Evolutionary conservation across 192 early-diverging fungal genomes (phyloP).

Genomic region (Spizellomyces punctatus): DNA sequence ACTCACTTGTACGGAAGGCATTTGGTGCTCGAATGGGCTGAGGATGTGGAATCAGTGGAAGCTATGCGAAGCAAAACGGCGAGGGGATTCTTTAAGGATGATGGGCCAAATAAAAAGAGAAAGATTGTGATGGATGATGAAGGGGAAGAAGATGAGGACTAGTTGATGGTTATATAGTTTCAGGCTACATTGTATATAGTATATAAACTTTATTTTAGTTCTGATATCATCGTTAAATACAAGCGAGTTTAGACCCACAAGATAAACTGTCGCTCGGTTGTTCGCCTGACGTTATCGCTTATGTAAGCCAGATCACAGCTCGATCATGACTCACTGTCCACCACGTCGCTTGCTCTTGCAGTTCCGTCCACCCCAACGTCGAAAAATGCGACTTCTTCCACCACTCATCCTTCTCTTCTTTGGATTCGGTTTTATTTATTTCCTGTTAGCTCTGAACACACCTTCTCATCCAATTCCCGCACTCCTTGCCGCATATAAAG

Average conservation of each 20-base stretch:
- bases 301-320: too few relatives aligned
- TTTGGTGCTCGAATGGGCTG: slow-evolving; percentile 94
- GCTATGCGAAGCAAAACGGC: slow-evolving; percentile 84
- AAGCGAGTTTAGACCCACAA: too few relatives aligned
- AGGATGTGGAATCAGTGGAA: slow-evolving; percentile 79
- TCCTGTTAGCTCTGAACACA: slow-evolving; percentile 3
- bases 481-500: background rate
- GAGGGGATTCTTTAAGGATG: slow-evolving; percentile 71
- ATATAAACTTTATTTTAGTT: too few relatives aligned
- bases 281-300: too few relatives aligned
- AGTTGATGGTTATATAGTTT: too few relatives aligned
- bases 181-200: too few relatives aligned
- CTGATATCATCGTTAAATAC: too few relatives aligned
- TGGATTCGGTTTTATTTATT: slow-evolving; percentile 8
- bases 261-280: too few relatives aligned
- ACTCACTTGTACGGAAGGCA: slow-evolving; percentile 98
- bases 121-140: slow-evolving; percentile 64
- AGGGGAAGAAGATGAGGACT: background rate
- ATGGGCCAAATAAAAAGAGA: slow-evolving; percentile 57
- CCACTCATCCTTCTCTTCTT: slow-evolving; percentile 9
- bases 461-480: slow-evolving; percentile 12
- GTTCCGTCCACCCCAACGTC: background rate
- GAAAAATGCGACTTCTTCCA: slow-evolving; percentile 14
- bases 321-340: too few relatives aligned
- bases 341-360: too few relatives aligned